phyloP scores from a whole-genome alignment of 177 flowering plant genomes.

The Vitis hybrid region DNA sequence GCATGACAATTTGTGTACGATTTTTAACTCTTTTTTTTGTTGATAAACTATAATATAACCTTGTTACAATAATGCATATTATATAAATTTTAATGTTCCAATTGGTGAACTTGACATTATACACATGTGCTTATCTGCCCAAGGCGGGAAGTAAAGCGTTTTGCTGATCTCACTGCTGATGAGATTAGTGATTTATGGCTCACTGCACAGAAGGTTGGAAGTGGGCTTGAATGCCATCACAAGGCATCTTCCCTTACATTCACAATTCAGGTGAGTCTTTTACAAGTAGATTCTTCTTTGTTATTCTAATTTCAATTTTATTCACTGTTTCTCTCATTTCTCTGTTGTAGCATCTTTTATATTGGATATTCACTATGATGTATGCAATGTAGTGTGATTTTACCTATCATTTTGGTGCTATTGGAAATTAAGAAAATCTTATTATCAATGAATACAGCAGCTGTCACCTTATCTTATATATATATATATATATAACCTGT shows the following conservation, averaged over 20 bases:
- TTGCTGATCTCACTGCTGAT: conserved; percentile 71
- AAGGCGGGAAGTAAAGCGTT: conserved; percentile 81
- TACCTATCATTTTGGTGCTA: too few species aligned
- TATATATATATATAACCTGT: not conserved
- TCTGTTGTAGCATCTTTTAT: too few species aligned
- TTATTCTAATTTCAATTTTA: too few species aligned
- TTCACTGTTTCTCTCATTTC: too few species aligned
- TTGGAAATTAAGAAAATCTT: too few species aligned
- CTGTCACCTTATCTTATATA: not conserved
- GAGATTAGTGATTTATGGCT: conserved; percentile 85
- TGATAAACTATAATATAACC: not conserved
- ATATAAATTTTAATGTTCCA: not conserved
- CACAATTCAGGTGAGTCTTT: conserved; percentile 66
- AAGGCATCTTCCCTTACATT: conserved; percentile 83
- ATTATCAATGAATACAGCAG: too few species aligned
- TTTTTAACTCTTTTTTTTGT: not conserved
- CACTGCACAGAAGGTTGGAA: conserved; percentile 70
- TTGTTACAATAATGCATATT: not conserved
- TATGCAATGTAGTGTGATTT: too few species aligned
- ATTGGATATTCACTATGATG: too few species aligned
- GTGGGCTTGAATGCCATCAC: conserved; percentile 60
- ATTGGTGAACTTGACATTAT: conserved; percentile 50
- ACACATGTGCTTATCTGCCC: conserved; percentile 92
- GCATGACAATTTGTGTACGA: not conserved
- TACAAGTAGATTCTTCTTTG: not conserved